Conservation (phyloP, 2,329 filamentous ascomycete genomes). For the Ploettnerulaceae sp. region DNA sequence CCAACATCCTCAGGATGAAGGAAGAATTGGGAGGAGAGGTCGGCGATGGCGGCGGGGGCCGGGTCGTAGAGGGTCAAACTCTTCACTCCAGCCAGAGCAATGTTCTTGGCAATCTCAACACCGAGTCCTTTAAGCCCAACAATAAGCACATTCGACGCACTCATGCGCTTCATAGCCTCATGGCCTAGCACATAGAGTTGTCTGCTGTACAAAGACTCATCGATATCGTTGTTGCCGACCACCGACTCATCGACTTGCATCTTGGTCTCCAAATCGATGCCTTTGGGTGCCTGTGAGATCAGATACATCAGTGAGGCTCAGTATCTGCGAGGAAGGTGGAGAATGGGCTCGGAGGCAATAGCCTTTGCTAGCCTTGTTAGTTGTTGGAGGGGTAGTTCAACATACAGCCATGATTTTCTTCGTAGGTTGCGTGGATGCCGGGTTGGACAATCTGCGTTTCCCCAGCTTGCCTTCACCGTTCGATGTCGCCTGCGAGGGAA, state of each 20-base stretch:
- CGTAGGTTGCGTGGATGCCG: conserved; percentile 50
- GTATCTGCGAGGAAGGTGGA: not conserved
- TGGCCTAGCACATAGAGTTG: conserved; percentile 68
- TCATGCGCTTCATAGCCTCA: conserved; percentile 98
- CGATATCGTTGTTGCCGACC: conserved; percentile 55
- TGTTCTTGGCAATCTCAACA: conserved; percentile 98
- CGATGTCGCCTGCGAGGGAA: conserved; percentile 28
- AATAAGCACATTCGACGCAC: conserved; percentile 88
- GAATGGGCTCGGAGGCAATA: conserved; percentile 1
- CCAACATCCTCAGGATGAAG: conserved; percentile 82
- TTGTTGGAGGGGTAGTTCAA: conserved; percentile 24
- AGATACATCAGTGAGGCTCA: not conserved
- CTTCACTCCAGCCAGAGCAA: conserved; percentile 96
- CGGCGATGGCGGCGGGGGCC: conserved; percentile 73
- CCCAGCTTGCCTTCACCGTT: conserved; percentile 47
- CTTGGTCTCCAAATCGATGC: conserved; percentile 58
- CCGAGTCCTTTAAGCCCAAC: conserved; percentile 90
- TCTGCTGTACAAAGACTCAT: conserved; percentile 69
- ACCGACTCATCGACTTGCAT: conserved; percentile 62
- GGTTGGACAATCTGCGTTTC: conserved; percentile 63
- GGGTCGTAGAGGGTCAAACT: conserved; percentile 92
- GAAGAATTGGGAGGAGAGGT: conserved; percentile 97
- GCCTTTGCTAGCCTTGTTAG: conserved; percentile 1
- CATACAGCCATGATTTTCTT: conserved; percentile 61
- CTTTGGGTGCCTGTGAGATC: conserved; percentile 42